These are phyloP conservation scores for Annulohypoxylon moriforme DNA, from an alignment of 495 filamentous ascomycete genomes.

Conservation along the genomic window DNA sequence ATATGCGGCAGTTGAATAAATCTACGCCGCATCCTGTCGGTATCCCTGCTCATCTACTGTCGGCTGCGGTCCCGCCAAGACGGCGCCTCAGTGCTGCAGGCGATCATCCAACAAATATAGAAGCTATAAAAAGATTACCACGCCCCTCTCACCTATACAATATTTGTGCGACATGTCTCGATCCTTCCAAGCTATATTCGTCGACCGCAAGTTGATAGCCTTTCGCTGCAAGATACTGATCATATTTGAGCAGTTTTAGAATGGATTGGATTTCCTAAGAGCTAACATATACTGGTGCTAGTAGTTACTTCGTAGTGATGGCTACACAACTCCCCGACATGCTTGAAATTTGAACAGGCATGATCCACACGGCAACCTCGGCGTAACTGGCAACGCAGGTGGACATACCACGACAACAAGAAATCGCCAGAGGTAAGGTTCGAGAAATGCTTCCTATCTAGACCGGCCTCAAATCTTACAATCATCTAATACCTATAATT, in stretches of 20 bases:
- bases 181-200: background rate
- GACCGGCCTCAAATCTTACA: background rate
- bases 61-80: background rate
- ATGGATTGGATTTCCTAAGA: background rate
- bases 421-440: background rate
- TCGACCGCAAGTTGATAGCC: background rate
- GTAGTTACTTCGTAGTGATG: background rate
- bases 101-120: background rate
- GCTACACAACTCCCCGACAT: background rate
- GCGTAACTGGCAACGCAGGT: background rate
- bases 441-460: background rate
- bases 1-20: background rate
- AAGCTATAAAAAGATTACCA: background rate
- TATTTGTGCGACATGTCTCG: background rate
- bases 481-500: no score
- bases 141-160: constrained; percentile 4
- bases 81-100: constrained; percentile 6
- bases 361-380: background rate
- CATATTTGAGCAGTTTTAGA: background rate
- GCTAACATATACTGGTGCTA: background rate
- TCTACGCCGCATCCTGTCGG: background rate
- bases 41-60: background rate
- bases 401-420: background rate
- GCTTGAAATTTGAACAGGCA: background rate
- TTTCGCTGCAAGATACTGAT: background rate